phyloP scores from a whole-genome alignment of 345 rosid genomes.

The Clausena lansium region DNA sequence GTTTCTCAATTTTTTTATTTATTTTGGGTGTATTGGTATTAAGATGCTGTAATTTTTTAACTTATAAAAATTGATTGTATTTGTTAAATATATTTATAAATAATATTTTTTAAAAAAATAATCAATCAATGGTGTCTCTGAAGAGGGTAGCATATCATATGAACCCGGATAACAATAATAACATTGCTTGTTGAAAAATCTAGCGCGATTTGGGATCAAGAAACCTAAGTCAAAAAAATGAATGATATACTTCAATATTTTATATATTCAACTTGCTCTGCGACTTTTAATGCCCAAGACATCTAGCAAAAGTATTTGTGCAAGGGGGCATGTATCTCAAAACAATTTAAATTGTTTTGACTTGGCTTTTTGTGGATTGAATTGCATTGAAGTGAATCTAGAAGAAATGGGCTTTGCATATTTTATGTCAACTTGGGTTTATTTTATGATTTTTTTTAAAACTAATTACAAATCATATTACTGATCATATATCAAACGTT shows the following conservation, averaged over 20 bases:
- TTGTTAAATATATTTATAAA: too few species aligned
- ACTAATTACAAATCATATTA: too few species aligned
- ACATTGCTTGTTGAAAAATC: background rate
- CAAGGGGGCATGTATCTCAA: slow-evolving; percentile 29
- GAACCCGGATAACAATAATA: slow-evolving; percentile 1
- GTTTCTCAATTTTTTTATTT: background rate
- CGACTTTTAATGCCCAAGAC: background rate
- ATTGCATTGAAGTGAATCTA: slow-evolving; percentile 19
- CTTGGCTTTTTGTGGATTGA: slow-evolving; percentile 10
- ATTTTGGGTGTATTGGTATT: too few species aligned
- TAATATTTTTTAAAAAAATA: background rate
- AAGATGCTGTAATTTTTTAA: too few species aligned
- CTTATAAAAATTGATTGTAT: too few species aligned
- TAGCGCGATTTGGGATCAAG: slow-evolving; percentile 11
- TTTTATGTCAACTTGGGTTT: slow-evolving; percentile 19
- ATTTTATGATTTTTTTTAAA: too few species aligned
- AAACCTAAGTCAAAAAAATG: slow-evolving; percentile 16
- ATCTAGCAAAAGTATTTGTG: background rate
- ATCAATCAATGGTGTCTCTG: slow-evolving; percentile 15
- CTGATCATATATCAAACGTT: too few species aligned
- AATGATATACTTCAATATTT: background rate
- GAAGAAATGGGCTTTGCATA: background rate
- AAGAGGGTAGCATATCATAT: slow-evolving; percentile 16
- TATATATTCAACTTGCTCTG: background rate
- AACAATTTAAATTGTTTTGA: background rate